phyloP scores from a whole-genome alignment of 441 rosid species.

The Manihot esculenta region DNA sequence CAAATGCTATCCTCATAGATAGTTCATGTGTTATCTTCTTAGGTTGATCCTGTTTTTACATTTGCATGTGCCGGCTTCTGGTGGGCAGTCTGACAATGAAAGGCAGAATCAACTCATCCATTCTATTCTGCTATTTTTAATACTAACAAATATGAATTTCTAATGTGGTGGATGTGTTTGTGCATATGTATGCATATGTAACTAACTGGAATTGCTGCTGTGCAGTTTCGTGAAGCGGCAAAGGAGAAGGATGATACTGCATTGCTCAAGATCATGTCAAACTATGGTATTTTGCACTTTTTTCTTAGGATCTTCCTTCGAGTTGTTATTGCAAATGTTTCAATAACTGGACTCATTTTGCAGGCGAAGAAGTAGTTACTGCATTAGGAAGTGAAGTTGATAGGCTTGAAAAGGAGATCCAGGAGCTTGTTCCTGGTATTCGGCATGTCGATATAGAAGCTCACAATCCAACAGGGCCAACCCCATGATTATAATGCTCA shows the following conservation, averaged over 20 bases:
- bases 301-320: too few relatives aligned
- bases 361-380: conserved; percentile 98
- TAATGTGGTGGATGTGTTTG: not conserved
- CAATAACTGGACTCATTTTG: conserved; percentile 10
- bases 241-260: conserved; percentile 58
- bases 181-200: not conserved
- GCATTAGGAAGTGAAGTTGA: conserved; percentile 97
- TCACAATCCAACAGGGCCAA: conserved; percentile 68
- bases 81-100: not conserved
- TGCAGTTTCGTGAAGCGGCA: conserved; percentile 79
- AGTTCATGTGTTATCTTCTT: not conserved
- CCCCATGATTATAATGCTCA: conserved; percentile 26
- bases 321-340: conserved; percentile 1
- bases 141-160: not conserved
- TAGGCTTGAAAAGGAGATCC: conserved; percentile 91
- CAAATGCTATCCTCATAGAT: not conserved
- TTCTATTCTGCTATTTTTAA: not conserved
- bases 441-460: conserved; percentile 98
- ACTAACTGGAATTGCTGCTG: conserved; percentile 18
- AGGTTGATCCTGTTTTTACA: not conserved
- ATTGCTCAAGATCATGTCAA: conserved; percentile 77
- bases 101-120: not conserved
- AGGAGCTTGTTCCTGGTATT: conserved; percentile 93
- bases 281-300: conserved; percentile 72
- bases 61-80: not conserved